Evolutionary conservation across 352 stramenopile species (phyloP).

Genomic region (Phytophthora litchii): DNA sequence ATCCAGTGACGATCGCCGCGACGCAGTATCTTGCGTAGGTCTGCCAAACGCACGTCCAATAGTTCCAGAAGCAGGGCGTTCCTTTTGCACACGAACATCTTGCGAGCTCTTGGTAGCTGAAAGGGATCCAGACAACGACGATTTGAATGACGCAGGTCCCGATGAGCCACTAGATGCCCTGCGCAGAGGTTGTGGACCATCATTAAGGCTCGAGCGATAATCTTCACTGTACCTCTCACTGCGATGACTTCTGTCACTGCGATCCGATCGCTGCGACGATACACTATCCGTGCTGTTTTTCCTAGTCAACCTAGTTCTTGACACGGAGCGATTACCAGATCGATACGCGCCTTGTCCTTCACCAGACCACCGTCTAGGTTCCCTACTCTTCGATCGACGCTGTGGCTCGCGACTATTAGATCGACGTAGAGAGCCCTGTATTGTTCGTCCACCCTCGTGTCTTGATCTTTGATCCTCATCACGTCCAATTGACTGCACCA

Average conservation of each 20-base stretch:
- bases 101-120: slow-evolving; percentile 48
- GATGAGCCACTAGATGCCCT: slow-evolving; percentile 29
- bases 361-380: slow-evolving; percentile 14
- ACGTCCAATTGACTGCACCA: slow-evolving; percentile 36
- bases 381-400: slow-evolving; percentile 4
- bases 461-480: slow-evolving; percentile 22
- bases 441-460: slow-evolving; percentile 11
- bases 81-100: slow-evolving; percentile 53
- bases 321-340: slow-evolving; percentile 29
- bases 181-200: slow-evolving; percentile 19
- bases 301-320: slow-evolving; percentile 35
- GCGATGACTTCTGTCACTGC: slow-evolving; percentile 40
- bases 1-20: slow-evolving; percentile 41
- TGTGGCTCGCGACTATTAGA: slow-evolving; percentile 18
- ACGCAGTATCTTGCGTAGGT: slow-evolving; percentile 25
- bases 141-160: slow-evolving; percentile 31
- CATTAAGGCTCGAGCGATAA: slow-evolving; percentile 26
- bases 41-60: slow-evolving; percentile 28
- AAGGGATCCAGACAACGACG: slow-evolving; percentile 27
- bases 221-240: slow-evolving; percentile 42
- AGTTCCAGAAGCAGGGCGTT: slow-evolving; percentile 19
- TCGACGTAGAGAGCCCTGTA: slow-evolving; percentile 20
- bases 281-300: slow-evolving; percentile 69
- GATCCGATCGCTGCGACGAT: slow-evolving; percentile 53
- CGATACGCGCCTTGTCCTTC: slow-evolving; percentile 28